A percentile compares a stretch with the other conserved stretches of the same genome.
Evolutionary conservation across 345 rosid species (phyloP).

Genomic region (Lepidium aucheri): DNA sequence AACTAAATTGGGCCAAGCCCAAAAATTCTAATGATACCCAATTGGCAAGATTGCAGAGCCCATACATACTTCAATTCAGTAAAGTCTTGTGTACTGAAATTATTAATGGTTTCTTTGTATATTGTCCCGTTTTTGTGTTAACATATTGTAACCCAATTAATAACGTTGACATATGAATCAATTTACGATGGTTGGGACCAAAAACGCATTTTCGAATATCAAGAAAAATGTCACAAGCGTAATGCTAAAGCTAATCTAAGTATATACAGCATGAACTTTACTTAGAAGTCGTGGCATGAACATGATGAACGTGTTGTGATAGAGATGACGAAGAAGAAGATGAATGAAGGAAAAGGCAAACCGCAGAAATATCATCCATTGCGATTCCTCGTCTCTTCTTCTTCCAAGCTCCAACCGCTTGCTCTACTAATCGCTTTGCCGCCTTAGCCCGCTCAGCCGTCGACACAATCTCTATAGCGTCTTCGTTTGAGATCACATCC

Average conservation of each 20-base stretch:
- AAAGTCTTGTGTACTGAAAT: neutral
- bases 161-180: neutral
- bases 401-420: slow-evolving; percentile 65
- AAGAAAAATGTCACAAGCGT: slow-evolving; percentile 3
- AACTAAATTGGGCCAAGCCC: slow-evolving; percentile 5
- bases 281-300: slow-evolving; percentile 2
- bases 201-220: neutral
- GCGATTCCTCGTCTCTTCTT: slow-evolving; percentile 66
- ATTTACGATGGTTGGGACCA: neutral
- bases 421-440: slow-evolving; percentile 60
- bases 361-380: slow-evolving; percentile 89
- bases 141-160: neutral
- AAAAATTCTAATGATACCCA: neutral
- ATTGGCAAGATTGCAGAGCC: neutral
- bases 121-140: neutral
- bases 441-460: slow-evolving; percentile 55
- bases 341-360: slow-evolving; percentile 78
- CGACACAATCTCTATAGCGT: slow-evolving; percentile 66
- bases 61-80: neutral
- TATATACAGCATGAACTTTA: slow-evolving; percentile 11
- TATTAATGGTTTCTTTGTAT: neutral
- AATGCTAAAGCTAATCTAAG: slow-evolving; percentile 5
- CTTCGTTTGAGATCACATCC: slow-evolving; percentile 92
- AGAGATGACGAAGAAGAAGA: slow-evolving; percentile 15
- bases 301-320: slow-evolving; percentile 16